These are phyloP conservation scores for Aspergillus sp. DNA, from an alignment of 2,329 filamentous ascomycete species.

Conservation along the genomic window DNA sequence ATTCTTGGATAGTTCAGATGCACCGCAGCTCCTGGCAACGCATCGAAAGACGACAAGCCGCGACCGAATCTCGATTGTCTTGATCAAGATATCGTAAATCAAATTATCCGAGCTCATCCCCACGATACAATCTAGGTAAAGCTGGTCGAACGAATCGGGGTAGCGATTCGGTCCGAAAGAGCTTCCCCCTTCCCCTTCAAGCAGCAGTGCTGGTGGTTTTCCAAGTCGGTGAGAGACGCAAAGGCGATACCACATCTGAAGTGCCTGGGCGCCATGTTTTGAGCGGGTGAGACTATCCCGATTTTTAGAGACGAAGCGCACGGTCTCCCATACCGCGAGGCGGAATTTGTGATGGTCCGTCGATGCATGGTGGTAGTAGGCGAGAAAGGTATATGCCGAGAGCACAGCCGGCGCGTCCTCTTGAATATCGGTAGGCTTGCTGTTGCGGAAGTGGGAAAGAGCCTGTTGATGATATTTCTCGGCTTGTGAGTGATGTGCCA, in stretches of 20 bases:
- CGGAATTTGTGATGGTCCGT: constrained; percentile 13
- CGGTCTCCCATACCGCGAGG: constrained; percentile 12
- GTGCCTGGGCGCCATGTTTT: background rate
- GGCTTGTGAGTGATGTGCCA: background rate
- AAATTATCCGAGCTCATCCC: constrained; percentile 20
- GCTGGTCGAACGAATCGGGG: constrained; percentile 12
- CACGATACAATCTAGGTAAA: constrained; percentile 17
- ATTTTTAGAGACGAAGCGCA: constrained; percentile 9
- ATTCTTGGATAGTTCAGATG: constrained; percentile 7
- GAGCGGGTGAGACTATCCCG: background rate
- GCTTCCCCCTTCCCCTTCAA: constrained; percentile 18
- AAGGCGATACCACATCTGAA: constrained; percentile 25
- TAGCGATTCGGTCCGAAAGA: constrained; percentile 8
- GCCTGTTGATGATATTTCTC: background rate
- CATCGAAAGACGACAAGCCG: constrained; percentile 17
- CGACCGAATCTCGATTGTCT: constrained; percentile 19
- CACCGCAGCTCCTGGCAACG: constrained; percentile 4
- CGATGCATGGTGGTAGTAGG: constrained; percentile 18
- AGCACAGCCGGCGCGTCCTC: constrained; percentile 1
- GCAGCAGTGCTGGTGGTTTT: constrained; percentile 16
- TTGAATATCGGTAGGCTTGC: background rate
- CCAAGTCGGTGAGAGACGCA: constrained; percentile 19
- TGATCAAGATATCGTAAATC: constrained; percentile 24
- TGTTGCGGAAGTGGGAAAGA: background rate
- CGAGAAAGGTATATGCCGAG: constrained; percentile 7